Conservation (phyloP, 164 flowering plant genomes). For the Piper betle region DNA sequence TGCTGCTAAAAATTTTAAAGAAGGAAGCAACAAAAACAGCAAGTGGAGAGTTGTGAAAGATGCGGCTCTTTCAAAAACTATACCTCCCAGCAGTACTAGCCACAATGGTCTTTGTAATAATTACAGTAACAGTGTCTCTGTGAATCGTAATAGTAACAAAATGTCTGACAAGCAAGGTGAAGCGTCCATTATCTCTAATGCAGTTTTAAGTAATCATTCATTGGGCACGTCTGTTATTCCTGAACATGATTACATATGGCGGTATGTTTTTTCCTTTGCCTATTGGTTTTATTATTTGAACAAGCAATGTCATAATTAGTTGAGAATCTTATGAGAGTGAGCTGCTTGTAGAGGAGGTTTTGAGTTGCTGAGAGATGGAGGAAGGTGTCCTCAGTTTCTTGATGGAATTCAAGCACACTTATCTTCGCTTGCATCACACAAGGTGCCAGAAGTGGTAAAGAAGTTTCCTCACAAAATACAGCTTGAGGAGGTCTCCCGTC, state of each 20-base stretch:
- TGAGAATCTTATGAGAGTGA: too few relatives aligned
- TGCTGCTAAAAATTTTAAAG: slow-evolving; percentile 29
- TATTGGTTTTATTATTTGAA: slow-evolving; percentile 2
- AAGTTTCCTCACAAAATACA: slow-evolving; percentile 38
- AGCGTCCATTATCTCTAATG: slow-evolving; percentile 19
- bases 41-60: slow-evolving; percentile 52
- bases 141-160: too few relatives aligned
- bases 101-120: too few relatives aligned
- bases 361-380: slow-evolving; percentile 53
- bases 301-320: too few relatives aligned
- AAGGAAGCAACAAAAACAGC: slow-evolving; percentile 21
- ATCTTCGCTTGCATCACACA: slow-evolving; percentile 65
- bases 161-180: slow-evolving; percentile 32
- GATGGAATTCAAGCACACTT: slow-evolving; percentile 89
- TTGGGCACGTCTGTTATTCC: slow-evolving; percentile 44
- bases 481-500: slow-evolving; percentile 63
- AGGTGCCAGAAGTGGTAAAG: slow-evolving; percentile 55
- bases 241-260: slow-evolving; percentile 74
- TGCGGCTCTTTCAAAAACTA: slow-evolving; percentile 39
- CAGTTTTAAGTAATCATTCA: slow-evolving; percentile 15
- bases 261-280: slow-evolving; percentile 34
- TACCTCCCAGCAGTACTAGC: slow-evolving; percentile 29
- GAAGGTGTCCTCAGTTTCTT: slow-evolving; percentile 19
- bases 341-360: slow-evolving; percentile 59
- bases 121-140: too few relatives aligned